Evolutionary conservation across 2,329 filamentous ascomycete genomes (phyloP), one percentile per base, ranked within the genome.

Genomic region (Verruconis gallopava): DNA sequence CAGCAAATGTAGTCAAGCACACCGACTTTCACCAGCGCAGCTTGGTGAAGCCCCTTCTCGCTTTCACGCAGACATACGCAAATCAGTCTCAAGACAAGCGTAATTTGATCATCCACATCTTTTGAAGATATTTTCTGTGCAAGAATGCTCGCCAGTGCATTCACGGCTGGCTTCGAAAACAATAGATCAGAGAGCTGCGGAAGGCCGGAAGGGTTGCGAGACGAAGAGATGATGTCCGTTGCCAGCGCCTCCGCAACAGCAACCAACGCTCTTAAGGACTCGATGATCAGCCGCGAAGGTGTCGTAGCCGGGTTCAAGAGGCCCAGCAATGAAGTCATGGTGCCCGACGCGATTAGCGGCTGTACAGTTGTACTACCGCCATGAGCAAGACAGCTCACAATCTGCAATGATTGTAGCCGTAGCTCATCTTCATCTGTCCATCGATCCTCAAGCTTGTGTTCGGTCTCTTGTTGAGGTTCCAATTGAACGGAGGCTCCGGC

Each of bases 381-480:
- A 62, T 82, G 79, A 44, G 85, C 84, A 55, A 96, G 75, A 58
- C 84, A 91, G 37, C 81, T 79, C 25, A 93, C 66, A n/a, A 95
- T 72, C 48, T 93, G 77, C 30, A 88, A 73, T n/a, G 82, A 81
- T 57, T 93, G 84, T 44, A 91, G 66, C 49, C 77, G 75, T 37
- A 79, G 69, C 35, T 74, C 70, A 43, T 88, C 79, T 45, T 83
- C 76, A 9, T 78, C 73, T 2, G 68, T 69, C 49, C 77, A 11
- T 62, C 55, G 37, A 9, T 38, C 21, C 12, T 36, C 9, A 19
- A 56, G 47, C 38, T 51, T 49, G 34, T 55, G 35, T 54, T 30
- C 25, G 9, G 6, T n/a, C n/a, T 30, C 25, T n/a, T n/a, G 6
- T 9, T n/a, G 6, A 9, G n/a, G n/a, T n/a, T 30, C 25, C 9